Evolutionary conservation across 352 stramenopile species (phyloP), one percentile per base, ranked within the genome.

Genomic region (Globisporangium mamillatum): DNA sequence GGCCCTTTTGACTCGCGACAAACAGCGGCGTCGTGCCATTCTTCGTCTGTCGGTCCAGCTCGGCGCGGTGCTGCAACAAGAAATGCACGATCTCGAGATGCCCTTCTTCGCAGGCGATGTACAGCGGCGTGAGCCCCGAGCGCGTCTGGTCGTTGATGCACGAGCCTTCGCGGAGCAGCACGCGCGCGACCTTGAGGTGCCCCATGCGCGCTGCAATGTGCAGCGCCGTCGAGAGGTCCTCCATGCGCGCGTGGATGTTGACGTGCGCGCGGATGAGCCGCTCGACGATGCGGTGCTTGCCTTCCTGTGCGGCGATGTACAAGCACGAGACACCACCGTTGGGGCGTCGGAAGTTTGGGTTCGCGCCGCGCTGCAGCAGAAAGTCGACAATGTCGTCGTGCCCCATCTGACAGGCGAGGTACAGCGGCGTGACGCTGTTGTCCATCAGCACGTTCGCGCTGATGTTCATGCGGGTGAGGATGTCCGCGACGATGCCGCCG

Each of bases 61-160:
- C 25, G 22, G 81, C 66, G 60, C 63, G 22, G 48, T 78, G 38
- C 34, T 76, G 63, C 10, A 94, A 57, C 38, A 95, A 64, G 56
- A 83, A 90, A 32, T 81, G 71, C 25, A 90, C 83, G n/a, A 94
- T 75, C 38, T 66, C 74, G 2, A 76, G 25, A 52, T 95, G 86
- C 24, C 88, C 88, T 81, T 95, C 88, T 64, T 95, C 88, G 48
- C 82, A 86, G n/a, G 88, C 86, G 60, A 95, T 94, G 64, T 93
- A 94, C 32, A 95, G 68, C 8, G 88, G 76, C 25, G 86, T 91
- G 24, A 95, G 72, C 25, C 88, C 88, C 1, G 88, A 95, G 34
- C 88, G 80, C 9, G 88, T 95, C 63, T 92, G 82, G 48, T 87
- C 85, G 57, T 94, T 80, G 58, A 91, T 66, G 56, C 73, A 66